Conservation (phyloP, 805 yeast genomes). For the Pichia paraexigua region DNA sequence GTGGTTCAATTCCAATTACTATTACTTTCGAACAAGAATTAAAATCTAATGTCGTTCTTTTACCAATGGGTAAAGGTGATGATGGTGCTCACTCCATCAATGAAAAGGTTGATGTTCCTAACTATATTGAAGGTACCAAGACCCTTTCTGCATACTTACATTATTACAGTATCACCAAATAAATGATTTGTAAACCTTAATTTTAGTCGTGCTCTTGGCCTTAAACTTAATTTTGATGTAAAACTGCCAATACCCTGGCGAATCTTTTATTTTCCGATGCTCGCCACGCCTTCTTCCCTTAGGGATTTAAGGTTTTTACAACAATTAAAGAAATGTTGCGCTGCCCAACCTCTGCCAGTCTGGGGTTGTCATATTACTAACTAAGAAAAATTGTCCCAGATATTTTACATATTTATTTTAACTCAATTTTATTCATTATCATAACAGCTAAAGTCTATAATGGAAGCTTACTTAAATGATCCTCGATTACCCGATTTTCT, state of each 20-base stretch:
- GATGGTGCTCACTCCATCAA: constrained; percentile 99
- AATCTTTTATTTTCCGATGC: too few species aligned
- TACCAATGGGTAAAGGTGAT: constrained; percentile 98
- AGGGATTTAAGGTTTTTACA: too few species aligned
- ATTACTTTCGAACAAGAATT: constrained; percentile 84
- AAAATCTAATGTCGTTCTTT: constrained; percentile 74
- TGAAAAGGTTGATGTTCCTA: constrained; percentile 83
- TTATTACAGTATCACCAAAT: constrained; percentile 45
- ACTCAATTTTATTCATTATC: too few species aligned
- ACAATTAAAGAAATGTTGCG: too few species aligned
- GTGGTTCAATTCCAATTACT: constrained; percentile 98
- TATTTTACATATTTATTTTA: too few species aligned
- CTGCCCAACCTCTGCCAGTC: too few species aligned
- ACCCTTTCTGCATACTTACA: constrained; percentile 91
- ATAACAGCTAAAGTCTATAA: background rate
- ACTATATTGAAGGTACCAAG: constrained; percentile 90
- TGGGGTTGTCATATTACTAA: too few species aligned
- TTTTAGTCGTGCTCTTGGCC: background rate
- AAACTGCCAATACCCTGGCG: too few species aligned
- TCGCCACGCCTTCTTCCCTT: too few species aligned
- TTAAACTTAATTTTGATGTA: too few species aligned
- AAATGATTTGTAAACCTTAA: background rate
- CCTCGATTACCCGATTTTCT: constrained; percentile 19
- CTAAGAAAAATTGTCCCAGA: too few species aligned
- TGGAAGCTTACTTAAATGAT: constrained; percentile 19